Percentiles rank a stretch among this genome's conserved stretches.
These are phyloP conservation scores for Blumeriella jaapii DNA, from an alignment of 2,329 filamentous ascomycete species.

Conservation along the genomic window DNA sequence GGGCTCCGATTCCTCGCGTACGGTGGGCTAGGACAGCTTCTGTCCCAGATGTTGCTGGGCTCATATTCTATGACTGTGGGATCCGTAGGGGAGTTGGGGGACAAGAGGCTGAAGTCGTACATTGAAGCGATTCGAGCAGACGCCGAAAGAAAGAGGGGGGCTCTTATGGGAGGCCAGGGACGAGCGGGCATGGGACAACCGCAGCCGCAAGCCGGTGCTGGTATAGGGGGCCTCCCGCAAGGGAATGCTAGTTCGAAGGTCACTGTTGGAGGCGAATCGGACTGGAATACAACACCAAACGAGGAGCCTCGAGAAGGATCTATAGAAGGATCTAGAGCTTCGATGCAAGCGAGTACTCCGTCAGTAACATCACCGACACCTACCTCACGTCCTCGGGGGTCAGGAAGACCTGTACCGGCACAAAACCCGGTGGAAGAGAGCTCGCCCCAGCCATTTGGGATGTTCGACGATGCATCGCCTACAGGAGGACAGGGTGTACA, in stretches of 20 bases:
- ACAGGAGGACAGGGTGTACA: constrained; percentile 16
- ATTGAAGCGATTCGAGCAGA: constrained; percentile 8
- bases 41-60: constrained; percentile 16
- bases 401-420: constrained; percentile 4
- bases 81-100: constrained; percentile 19
- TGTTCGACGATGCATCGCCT: constrained; percentile 25
- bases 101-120: constrained; percentile 20
- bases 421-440: constrained; percentile 4
- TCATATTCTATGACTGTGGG: constrained; percentile 19
- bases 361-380: neutral
- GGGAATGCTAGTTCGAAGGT: no score
- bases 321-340: neutral
- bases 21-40: constrained; percentile 11
- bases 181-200: constrained; percentile 3
- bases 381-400: neutral
- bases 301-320: constrained; percentile 12
- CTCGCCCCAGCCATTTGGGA: constrained; percentile 13
- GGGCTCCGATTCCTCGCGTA: constrained; percentile 17
- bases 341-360: neutral
- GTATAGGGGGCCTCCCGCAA: neutral
- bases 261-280: neutral
- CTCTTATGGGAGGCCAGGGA: constrained; percentile 1
- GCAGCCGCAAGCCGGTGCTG: constrained; percentile 1
- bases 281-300: neutral
- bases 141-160: constrained; percentile 5